Percentiles rank a stretch among this genome's conserved stretches.
These are phyloP conservation scores for Starmerella vitae DNA, from an alignment of 805 yeast species.

Conservation along the genomic window DNA sequence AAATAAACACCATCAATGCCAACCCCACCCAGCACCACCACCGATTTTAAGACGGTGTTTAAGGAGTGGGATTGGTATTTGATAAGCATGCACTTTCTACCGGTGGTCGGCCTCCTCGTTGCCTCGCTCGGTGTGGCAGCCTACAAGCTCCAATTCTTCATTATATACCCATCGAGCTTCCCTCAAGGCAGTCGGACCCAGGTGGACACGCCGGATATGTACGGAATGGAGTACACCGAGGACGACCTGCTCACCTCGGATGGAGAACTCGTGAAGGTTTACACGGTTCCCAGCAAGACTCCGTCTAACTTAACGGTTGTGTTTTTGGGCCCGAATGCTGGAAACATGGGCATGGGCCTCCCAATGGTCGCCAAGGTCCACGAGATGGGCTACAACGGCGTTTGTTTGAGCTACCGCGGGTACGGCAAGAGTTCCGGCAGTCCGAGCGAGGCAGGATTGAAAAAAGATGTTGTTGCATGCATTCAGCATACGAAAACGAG, in stretches of 20 bases:
- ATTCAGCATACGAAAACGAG: slow-evolving; percentile 45
- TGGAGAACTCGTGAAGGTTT: slow-evolving; percentile 55
- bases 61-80: too few relatives aligned
- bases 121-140: slow-evolving; percentile 15
- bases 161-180: slow-evolving; percentile 74
- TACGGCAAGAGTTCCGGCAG: slow-evolving; percentile 70
- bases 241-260: slow-evolving; percentile 52
- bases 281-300: slow-evolving; percentile 29
- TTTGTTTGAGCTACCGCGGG: slow-evolving; percentile 81
- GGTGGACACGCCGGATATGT: slow-evolving; percentile 67
- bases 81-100: slow-evolving; percentile 12
- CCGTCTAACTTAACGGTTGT: slow-evolving; percentile 47
- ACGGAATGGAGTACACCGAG: slow-evolving; percentile 52
- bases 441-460: slow-evolving; percentile 67
- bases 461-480: slow-evolving; percentile 65
- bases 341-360: slow-evolving; percentile 82
- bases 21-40: too few relatives aligned
- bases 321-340: slow-evolving; percentile 83
- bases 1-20: too few relatives aligned
- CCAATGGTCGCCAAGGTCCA: slow-evolving; percentile 67
- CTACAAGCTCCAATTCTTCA: slow-evolving; percentile 36
- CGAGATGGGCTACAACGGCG: slow-evolving; percentile 57
- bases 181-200: slow-evolving; percentile 52
- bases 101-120: slow-evolving; percentile 5
- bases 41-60: too few relatives aligned